phyloP scores from a whole-genome alignment of 371 early-diverging fungal genomes.

The Mortierella sp. region DNA sequence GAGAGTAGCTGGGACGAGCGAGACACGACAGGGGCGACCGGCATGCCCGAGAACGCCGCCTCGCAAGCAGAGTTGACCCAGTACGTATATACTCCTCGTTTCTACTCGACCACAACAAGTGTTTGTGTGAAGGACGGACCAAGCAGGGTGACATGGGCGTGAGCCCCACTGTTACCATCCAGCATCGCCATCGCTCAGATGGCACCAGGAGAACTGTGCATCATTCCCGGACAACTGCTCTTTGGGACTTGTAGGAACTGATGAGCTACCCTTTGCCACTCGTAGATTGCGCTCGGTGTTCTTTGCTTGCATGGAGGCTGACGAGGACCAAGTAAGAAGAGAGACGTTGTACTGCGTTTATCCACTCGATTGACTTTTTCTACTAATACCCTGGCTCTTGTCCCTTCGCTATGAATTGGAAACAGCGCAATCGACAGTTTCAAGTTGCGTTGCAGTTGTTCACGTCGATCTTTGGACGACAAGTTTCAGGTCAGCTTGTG shows the following conservation, averaged over 20 bases:
- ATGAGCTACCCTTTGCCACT: background rate
- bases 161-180: background rate
- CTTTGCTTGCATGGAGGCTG: slow-evolving; percentile 52
- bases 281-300: slow-evolving; percentile 40
- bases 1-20: slow-evolving; percentile 51
- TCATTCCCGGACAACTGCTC: background rate
- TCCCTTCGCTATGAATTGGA: background rate
- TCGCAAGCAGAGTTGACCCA: slow-evolving; percentile 35
- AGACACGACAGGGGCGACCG: slow-evolving; percentile 40
- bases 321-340: slow-evolving; percentile 37
- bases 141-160: background rate
- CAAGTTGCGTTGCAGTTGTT: slow-evolving; percentile 41
- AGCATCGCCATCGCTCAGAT: slow-evolving; percentile 1
- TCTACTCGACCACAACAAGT: background rate
- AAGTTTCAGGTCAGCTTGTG: slow-evolving; percentile 47
- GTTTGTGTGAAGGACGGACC: background rate
- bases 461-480: slow-evolving; percentile 49
- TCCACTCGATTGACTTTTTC: background rate
- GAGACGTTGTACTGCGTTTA: background rate
- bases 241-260: slow-evolving; percentile 2
- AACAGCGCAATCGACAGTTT: slow-evolving; percentile 36
- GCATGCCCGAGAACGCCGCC: slow-evolving; percentile 40
- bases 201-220: background rate
- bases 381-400: background rate
- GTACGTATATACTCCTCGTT: slow-evolving; percentile 16